These are phyloP conservation scores for Forsythia viridissima DNA, from an alignment of 257 asterid genomes.

Conservation along the genomic window DNA sequence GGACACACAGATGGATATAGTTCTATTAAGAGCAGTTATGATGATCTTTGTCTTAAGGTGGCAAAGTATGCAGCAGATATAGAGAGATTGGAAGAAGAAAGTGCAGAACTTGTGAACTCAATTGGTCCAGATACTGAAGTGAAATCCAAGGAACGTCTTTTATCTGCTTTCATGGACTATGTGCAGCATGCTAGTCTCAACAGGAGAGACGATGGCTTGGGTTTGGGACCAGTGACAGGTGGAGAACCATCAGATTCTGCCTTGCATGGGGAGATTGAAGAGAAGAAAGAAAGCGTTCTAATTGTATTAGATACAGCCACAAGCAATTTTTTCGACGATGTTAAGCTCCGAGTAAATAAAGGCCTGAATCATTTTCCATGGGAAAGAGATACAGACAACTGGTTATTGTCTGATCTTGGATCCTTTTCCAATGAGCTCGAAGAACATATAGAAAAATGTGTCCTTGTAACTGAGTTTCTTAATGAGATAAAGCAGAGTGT, in stretches of 20 bases:
- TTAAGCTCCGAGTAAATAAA: constrained; percentile 48
- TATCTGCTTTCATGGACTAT: constrained; percentile 65
- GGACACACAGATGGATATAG: constrained; percentile 46
- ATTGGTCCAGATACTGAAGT: constrained; percentile 76
- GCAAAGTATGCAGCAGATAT: constrained; percentile 72
- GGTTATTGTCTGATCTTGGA: constrained; percentile 53
- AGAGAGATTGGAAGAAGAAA: constrained; percentile 79
- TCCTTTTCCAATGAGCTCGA: constrained; percentile 62
- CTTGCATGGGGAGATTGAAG: constrained; percentile 43
- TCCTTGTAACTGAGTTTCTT: constrained; percentile 70
- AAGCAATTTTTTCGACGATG: constrained; percentile 59
- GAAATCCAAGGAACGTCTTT: constrained; percentile 67
- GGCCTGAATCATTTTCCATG: constrained; percentile 48
- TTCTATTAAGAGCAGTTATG: constrained; percentile 61
- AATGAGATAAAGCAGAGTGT: constrained; percentile 55
- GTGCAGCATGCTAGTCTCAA: constrained; percentile 54
- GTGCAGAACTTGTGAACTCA: constrained; percentile 60
- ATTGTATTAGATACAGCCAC: constrained; percentile 54
- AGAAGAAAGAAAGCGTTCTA: constrained; percentile 50
- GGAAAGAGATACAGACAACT: constrained; percentile 38
- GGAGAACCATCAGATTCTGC: constrained; percentile 41
- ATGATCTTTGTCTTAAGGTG: constrained; percentile 74
- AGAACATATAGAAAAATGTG: constrained; percentile 80
- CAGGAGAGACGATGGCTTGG: constrained; percentile 40
- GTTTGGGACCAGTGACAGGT: constrained; percentile 40